Conservation (phyloP, 1,139 yeast species). For the Saccharomyces hybrid region DNA sequence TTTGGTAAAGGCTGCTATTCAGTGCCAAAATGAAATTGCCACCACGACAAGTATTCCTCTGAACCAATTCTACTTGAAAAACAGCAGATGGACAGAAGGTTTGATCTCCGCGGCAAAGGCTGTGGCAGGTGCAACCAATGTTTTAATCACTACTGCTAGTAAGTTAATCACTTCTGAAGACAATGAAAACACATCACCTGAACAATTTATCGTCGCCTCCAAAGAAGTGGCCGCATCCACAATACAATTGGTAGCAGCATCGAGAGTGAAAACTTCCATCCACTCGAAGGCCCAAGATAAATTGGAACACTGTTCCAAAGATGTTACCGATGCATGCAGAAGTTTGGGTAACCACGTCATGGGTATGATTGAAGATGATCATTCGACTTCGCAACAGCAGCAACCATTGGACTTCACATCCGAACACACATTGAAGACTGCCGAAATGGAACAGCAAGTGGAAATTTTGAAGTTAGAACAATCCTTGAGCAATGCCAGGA, state of each 20-base stretch:
- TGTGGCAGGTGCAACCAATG: constrained; percentile 77
- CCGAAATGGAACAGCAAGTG: constrained; percentile 92
- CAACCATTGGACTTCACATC: constrained; percentile 61
- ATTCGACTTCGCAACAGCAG: constrained; percentile 15
- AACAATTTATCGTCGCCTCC: constrained; percentile 82
- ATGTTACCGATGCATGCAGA: constrained; percentile 70
- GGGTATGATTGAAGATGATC: constrained; percentile 5
- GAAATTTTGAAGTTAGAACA: constrained; percentile 80
- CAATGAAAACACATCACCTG: constrained; percentile 54
- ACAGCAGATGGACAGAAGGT: constrained; percentile 93
- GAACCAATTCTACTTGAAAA: constrained; percentile 77
- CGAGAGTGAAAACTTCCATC: constrained; percentile 76
- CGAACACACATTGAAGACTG: constrained; percentile 76
- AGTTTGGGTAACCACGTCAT: constrained; percentile 35
- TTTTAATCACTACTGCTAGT: constrained; percentile 77
- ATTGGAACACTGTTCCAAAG: constrained; percentile 61
- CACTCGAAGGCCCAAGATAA: constrained; percentile 72
- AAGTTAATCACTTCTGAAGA: constrained; percentile 50
- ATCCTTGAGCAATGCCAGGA: constrained; percentile 46
- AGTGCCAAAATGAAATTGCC: constrained; percentile 73
- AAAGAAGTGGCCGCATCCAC: constrained; percentile 92
- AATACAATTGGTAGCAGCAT: constrained; percentile 87
- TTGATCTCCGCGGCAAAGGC: constrained; percentile 85
- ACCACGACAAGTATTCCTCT: constrained; percentile 34
- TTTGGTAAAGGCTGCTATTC: constrained; percentile 70